Conservation (phyloP, 768 basidiomycete genomes). For the Russula emetica region DNA sequence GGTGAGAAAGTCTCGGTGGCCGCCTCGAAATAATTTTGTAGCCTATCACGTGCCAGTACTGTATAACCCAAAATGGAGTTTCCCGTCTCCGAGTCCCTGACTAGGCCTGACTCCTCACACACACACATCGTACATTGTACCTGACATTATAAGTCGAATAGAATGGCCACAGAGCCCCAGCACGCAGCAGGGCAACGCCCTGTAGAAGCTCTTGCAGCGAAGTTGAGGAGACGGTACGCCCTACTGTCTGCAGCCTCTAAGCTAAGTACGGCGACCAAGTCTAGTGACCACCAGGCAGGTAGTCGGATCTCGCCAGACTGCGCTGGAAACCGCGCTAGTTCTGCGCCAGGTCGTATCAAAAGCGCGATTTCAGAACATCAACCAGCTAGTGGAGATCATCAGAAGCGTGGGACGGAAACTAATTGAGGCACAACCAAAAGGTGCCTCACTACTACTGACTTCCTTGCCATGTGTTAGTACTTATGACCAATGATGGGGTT, state of each 20-base stretch:
- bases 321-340: constrained; percentile 83
- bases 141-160: not conserved
- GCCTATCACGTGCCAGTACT: too few relatives aligned
- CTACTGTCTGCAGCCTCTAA: constrained; percentile 5
- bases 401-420: constrained; percentile 73
- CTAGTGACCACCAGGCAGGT: constrained; percentile 59
- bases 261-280: constrained; percentile 19
- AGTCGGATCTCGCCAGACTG: constrained; percentile 84
- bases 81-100: too few relatives aligned
- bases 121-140: not conserved
- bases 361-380: constrained; percentile 81
- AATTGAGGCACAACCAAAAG: constrained; percentile 93
- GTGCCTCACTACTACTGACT: constrained; percentile 38
- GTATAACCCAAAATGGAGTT: too few relatives aligned
- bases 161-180: constrained; percentile 43
- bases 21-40: too few relatives aligned
- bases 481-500: constrained; percentile 18
- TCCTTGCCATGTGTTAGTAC: not conserved
- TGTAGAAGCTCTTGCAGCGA: constrained; percentile 67
- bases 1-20: not conserved
- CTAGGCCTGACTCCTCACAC: not conserved
- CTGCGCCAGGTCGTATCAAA: constrained; percentile 86
- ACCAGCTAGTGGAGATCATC: constrained; percentile 77
- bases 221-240: constrained; percentile 66
- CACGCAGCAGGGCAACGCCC: constrained; percentile 47